Base-by-base conservation (phyloP, 345 rosid species). In the Camelina sativa region DNA sequence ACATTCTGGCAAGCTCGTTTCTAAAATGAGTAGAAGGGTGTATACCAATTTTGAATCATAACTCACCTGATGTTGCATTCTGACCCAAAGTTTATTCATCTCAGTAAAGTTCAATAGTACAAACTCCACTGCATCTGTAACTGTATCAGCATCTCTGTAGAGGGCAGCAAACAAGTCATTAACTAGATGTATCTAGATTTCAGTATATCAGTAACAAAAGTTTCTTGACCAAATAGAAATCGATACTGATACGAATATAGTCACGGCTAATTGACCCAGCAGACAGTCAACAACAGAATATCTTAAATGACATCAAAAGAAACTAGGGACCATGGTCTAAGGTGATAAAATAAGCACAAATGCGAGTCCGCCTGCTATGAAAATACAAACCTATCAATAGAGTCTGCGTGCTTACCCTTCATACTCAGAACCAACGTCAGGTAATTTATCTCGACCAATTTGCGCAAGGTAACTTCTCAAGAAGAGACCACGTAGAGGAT, bases 61-160 rank as follows among this genome's bases (percentile, higher is more conserved):
- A 88, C 97, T 88, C 90, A 95, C 99, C 98, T 95, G 99, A 80
- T 95, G 97, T 80, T 95, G 99, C 99, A 95, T 92, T 83, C 99
- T 97, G 85, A 95, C 99, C 99, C 99, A 95, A 64, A 95, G 85
- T 79, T 95, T 95, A 87, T 95, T 95, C 99, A 95, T 95, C 92
- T 95, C 99, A 2, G 98, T 95, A 72, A 95, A 92, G 81, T 95
- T 95, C 75, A 92, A 93, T 66, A 95, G 87, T 64, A 95, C 97
- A 85, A 95, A 95, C 80, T 95, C 99, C 77, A 92, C 89, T 57
- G 99, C 91, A 80, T 92, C 99, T 40, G 65, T 80, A 48, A 95
- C 95, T 6, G 94, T 92, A 82, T 92, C 96, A 59, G 96, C 96
- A 89, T 95, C 99, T 74, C 99, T 95, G 85, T 65, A 82, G 46